Evolutionary conservation across 2,329 filamentous ascomycete genomes (phyloP), one percentile per base, ranked within the genome.

Genomic region (Cercospora brassicicola): DNA sequence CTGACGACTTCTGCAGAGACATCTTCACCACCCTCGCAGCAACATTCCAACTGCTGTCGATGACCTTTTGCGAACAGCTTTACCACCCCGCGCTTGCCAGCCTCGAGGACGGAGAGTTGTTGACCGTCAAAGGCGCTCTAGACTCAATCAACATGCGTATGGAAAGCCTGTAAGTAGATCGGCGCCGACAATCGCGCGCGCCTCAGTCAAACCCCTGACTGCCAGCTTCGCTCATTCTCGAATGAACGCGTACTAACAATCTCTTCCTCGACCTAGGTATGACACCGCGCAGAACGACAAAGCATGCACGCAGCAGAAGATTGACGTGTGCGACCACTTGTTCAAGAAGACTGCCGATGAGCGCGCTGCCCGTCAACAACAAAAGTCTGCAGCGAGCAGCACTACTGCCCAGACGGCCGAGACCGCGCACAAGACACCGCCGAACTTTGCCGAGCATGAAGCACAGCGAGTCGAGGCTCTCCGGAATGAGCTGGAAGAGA

Each of bases 271-370:
- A 55, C 11, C n/a, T 30, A 59, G 55, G n/a, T 59, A 59, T 23
- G 55, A 59, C 30, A 33, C 11, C 55, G 55, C 55, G 15, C 55
- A 59, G 55, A 59, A 23, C 30, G 55, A 59, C 9, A 59, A 59
- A 9, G 55, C 28, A 11, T 59, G 55, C 55, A 59, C 55, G 18
- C 55, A 59, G 55, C 55, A 59, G 18, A 31, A 59, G 55, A 59
- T 59, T 23, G 55, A 59, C 5, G 55, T 59, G 55, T 59, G 55
- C 15, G 55, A 59, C 7, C 55, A 59, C 31, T 20, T 59, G 30
- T 59, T 59, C 55, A 59, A 36, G n/a, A 59, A 59, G 18, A 30
- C 55, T 20, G 55, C 55, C 28, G 55, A 59, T 11, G 55, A 59
- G 55, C 55, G 55, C 28, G 28, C 30, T 20, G 55, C 55, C 11